These are phyloP conservation scores for Aspergillus glaucus DNA, from an alignment of 2,329 filamentous ascomycete genomes.

Conservation along the genomic window DNA sequence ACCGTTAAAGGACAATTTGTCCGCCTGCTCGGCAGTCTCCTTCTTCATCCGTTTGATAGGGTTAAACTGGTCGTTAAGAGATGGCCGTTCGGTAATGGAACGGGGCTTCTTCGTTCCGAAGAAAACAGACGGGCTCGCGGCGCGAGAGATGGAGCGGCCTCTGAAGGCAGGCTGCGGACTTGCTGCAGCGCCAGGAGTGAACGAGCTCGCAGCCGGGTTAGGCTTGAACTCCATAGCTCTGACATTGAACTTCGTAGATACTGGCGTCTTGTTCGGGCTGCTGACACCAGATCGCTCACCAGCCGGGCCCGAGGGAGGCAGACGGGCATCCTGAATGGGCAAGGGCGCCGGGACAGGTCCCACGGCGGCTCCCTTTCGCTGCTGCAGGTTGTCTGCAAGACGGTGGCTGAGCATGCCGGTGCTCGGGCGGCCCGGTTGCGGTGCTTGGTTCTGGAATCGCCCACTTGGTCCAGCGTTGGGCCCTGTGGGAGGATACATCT, in stretches of 20 bases:
- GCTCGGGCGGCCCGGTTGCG: conserved; percentile 36
- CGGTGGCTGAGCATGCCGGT: conserved; percentile 46
- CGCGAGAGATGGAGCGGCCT: conserved; percentile 40
- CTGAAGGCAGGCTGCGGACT: conserved; percentile 63
- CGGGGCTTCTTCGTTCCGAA: conserved; percentile 68
- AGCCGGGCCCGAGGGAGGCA: conserved; percentile 68
- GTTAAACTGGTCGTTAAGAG: conserved; percentile 53
- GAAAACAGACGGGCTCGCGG: conserved; percentile 47
- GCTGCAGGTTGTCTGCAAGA: conserved; percentile 47
- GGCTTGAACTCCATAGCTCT: conserved; percentile 74
- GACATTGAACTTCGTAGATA: conserved; percentile 53
- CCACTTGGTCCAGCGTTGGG: conserved; percentile 38
- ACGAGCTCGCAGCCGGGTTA: conserved; percentile 70
- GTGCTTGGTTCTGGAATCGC: conserved; percentile 37
- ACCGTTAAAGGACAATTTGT: conserved; percentile 65
- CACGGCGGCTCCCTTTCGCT: conserved; percentile 41
- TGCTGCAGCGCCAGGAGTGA: conserved; percentile 68
- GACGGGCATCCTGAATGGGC: conserved; percentile 59
- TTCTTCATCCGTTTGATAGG: conserved; percentile 66
- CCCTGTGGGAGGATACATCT: conserved; percentile 41
- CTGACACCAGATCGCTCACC: conserved; percentile 46
- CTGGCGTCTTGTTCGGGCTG: conserved; percentile 44
- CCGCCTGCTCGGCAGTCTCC: conserved; percentile 46
- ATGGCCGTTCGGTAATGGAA: conserved; percentile 50
- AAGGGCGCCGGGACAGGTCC: conserved; percentile 48